Base-by-base conservation (phyloP, 176 grass and related monocot species). In the Triticum aestivum region DNA sequence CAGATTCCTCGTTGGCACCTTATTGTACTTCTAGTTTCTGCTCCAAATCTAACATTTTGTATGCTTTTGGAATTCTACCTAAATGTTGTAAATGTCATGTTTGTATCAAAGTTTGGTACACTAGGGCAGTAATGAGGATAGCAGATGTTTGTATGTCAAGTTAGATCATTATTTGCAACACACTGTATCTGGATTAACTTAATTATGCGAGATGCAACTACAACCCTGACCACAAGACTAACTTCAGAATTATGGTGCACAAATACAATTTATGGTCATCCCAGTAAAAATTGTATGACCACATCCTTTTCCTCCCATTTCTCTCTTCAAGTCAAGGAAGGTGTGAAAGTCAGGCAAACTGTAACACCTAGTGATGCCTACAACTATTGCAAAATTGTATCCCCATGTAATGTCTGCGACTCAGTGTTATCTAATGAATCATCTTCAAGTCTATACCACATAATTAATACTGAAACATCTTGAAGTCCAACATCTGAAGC, bases 401-500 rank as follows among this genome's bases (percentile, higher is more conserved):
- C 45, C 45, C 45, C 45, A 47, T 13, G 45, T 47, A 47, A 47
- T 47, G 45, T 47, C 45, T 47, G 13, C 45, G 11, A 47, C 45
- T 47, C 45, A 47, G 41, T 38, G 37, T 38, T 38, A 7, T 83
- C 65, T 24, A 71, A 78, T 18, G 8, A 83, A 78, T 47, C 51
- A 63, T 78, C 12, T 78, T 20, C 45, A 47, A 47, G 1, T 47
- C 3, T 3, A 52, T 17, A 52, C 13, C 49, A 52, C 49, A 20
- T 10, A 20, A 69, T 38, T 68, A 27, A 42, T 27, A 79, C 15
- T 64, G 23, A 24, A 24, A 20, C 33, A 61, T 29, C 27, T 77
- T 85, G 15, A 70, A 91, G 63, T 45, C 17, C 0, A 75, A 87
- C 41, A 33, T 71, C 51, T 35, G 73, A 45, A 89, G 11, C 49